Percentiles rank a stretch among this genome's conserved stretches.
Evolutionary conservation across 345 rosid genomes (phyloP).

Genomic region (Eucalyptus polyanthemos): DNA sequence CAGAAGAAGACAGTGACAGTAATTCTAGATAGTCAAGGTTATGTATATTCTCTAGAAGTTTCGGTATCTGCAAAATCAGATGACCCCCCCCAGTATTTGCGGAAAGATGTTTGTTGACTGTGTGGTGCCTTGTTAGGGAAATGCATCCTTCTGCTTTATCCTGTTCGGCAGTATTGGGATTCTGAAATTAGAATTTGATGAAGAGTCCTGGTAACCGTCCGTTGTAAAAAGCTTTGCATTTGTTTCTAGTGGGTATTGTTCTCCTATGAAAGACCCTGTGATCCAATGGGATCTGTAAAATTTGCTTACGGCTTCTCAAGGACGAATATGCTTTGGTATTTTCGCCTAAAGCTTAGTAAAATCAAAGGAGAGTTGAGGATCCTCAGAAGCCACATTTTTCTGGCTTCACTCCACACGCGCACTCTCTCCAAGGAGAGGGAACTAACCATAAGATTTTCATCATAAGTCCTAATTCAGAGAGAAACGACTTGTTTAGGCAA

Average conservation of each 20-base stretch:
- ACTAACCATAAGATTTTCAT: not conserved
- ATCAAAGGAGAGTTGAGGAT: not conserved
- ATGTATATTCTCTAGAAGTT: not conserved
- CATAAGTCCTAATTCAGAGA: not conserved
- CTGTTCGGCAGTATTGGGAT: slow-evolving; percentile 21
- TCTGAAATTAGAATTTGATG: slow-evolving; percentile 49
- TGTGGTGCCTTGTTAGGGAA: not conserved
- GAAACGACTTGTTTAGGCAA: not conserved
- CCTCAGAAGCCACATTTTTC: not conserved
- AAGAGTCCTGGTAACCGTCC: slow-evolving; percentile 29
- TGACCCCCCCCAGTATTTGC: not conserved
- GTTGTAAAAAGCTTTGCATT: slow-evolving; percentile 7
- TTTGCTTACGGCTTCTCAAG: not conserved
- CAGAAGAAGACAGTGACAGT: slow-evolving; percentile 69
- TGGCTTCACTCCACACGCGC: not conserved
- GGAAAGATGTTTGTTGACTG: not conserved
- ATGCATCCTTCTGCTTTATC: not conserved
- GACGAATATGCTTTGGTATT: not conserved
- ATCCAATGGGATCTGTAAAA: not conserved
- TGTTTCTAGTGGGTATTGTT: not conserved
- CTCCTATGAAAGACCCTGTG: not conserved
- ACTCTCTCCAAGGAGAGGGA: not conserved
- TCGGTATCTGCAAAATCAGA: not conserved
- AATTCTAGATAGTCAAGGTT: slow-evolving; percentile 24
- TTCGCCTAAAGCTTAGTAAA: not conserved